These are phyloP conservation scores for Penicillium crustosum DNA, from an alignment of 2,329 filamentous ascomycete species.

Conservation along the genomic window DNA sequence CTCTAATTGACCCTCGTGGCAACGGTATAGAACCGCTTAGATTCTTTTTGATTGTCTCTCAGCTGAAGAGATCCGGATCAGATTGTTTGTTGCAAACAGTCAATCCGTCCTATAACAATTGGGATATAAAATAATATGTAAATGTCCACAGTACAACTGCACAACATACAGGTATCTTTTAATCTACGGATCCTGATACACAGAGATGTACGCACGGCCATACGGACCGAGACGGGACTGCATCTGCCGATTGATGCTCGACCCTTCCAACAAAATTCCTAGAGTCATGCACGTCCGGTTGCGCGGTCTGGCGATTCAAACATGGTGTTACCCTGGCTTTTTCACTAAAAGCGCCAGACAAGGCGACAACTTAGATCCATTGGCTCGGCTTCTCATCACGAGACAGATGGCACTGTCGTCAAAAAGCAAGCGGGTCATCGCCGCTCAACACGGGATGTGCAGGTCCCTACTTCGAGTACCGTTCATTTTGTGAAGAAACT, in stretches of 20 bases:
- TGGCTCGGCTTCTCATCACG: constrained; percentile 20
- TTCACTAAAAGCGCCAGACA: constrained; percentile 14
- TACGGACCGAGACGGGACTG: constrained; percentile 24
- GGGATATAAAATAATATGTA: not conserved
- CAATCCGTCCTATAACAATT: not conserved
- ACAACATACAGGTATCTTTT: not conserved
- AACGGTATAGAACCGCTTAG: not conserved
- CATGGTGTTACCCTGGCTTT: constrained; percentile 23
- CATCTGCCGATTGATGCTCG: constrained; percentile 16
- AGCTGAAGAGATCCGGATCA: not conserved
- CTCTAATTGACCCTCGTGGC: constrained; percentile 6
- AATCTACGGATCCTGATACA: constrained; percentile 8
- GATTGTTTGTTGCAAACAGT: not conserved
- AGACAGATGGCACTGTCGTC: constrained; percentile 14
- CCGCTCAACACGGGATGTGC: constrained; percentile 8
- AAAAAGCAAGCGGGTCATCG: constrained; percentile 18
- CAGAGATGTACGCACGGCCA: constrained; percentile 18
- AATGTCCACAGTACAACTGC: not conserved
- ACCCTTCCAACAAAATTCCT: constrained; percentile 16
- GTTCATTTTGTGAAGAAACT: not conserved
- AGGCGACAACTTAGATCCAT: constrained; percentile 9
- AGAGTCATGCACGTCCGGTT: constrained; percentile 23
- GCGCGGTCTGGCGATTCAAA: constrained; percentile 17
- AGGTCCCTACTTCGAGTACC: constrained; percentile 1
- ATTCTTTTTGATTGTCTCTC: not conserved